Conservation (phyloP, 2,329 filamentous ascomycete genomes). For the Colletotrichum tamarilloi region DNA sequence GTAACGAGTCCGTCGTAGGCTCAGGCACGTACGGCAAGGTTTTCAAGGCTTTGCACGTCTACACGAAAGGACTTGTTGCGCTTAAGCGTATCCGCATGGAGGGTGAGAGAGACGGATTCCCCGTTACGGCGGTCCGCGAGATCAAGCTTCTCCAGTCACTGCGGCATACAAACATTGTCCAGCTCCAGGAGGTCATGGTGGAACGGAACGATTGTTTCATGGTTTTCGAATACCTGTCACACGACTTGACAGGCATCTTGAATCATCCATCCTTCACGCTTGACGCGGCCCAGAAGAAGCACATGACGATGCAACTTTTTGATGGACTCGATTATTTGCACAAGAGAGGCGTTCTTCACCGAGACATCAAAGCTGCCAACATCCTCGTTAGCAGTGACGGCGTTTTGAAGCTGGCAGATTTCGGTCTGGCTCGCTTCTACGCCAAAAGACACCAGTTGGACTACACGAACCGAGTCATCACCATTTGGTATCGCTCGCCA, state of each 20-base stretch:
- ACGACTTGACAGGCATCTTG: slow-evolving; percentile 93
- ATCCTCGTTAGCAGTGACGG: slow-evolving; percentile 93
- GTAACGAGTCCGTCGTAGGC: slow-evolving; percentile 96
- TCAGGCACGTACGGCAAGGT: slow-evolving; percentile 97
- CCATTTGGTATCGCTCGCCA: slow-evolving; percentile 96
- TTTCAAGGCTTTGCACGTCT: slow-evolving; percentile 94
- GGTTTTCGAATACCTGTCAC: slow-evolving; percentile 98
- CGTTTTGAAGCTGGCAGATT: slow-evolving; percentile 92
- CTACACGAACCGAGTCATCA: slow-evolving; percentile 98
- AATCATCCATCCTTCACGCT: slow-evolving; percentile 95
- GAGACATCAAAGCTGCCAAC: slow-evolving; percentile 98
- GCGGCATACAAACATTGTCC: slow-evolving; percentile 84
- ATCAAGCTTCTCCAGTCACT: slow-evolving; percentile 92
- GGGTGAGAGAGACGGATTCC: slow-evolving; percentile 89
- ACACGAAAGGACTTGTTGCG: slow-evolving; percentile 84
- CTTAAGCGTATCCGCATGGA: slow-evolving; percentile 95
- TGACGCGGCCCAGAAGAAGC: slow-evolving; percentile 87
- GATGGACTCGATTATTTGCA: slow-evolving; percentile 95
- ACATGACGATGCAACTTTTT: slow-evolving; percentile 92
- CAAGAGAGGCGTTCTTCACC: slow-evolving; percentile 90
- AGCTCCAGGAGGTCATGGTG: slow-evolving; percentile 93
- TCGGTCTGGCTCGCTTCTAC: slow-evolving; percentile 95
- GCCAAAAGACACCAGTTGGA: slow-evolving; percentile 91
- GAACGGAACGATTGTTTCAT: slow-evolving; percentile 99
- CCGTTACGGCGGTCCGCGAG: slow-evolving; percentile 89